Base-by-base conservation (phyloP, 139 green algal genomes). In the Chlorella sp. region DNA sequence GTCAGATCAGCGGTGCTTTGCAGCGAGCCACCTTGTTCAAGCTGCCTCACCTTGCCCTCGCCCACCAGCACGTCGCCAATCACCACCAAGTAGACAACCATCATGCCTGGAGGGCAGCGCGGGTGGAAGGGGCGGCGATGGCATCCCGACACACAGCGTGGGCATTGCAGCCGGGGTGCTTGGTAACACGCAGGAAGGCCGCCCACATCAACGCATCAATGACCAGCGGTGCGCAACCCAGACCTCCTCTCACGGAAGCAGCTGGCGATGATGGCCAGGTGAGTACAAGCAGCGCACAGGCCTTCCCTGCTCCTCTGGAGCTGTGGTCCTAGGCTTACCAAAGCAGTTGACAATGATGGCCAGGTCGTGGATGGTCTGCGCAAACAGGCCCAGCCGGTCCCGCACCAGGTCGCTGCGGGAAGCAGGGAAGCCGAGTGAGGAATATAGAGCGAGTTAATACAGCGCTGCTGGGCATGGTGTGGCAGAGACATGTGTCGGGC, bases 321-420 rank as follows among this genome's bases (percentile, higher is more conserved):
- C n/a, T n/a, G n/a, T n/a, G n/a, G n/a, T n/a, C n/a, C n/a, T n/a
- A n/a, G n/a, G 43, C 40, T 40, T 13, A 24, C 64, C 64, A n/a
- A 78, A 82, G 46, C 69, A 76, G 46, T 87, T 86, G 46, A 64
- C 43, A 54, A 81, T 81, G 40, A 88, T 24, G 3, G 85, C 58
- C 44, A 88, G 2, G 30, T 85, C 85, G 34, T 85, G 85, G 43
- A 88, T 8, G 26, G 70, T 56, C 73, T 88, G 85, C 2, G 34
- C 85, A 22, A 38, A 24, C 36, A 81, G 11, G 41, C 85, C 85
- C 28, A 84, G 77, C 28, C 85, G 51, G 73, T 88, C 62, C 0
- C 36, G 30, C 44, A 88, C 84, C 41, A 88, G 65, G 19, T 88
- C 84, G 46, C 84, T 88, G 81, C n/a, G 56, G 3, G 32, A 13